Percentiles rank a stretch among this genome's conserved stretches.
Conservation (phyloP, 345 rosid genomes). For the Conringia planisiliqua region DNA sequence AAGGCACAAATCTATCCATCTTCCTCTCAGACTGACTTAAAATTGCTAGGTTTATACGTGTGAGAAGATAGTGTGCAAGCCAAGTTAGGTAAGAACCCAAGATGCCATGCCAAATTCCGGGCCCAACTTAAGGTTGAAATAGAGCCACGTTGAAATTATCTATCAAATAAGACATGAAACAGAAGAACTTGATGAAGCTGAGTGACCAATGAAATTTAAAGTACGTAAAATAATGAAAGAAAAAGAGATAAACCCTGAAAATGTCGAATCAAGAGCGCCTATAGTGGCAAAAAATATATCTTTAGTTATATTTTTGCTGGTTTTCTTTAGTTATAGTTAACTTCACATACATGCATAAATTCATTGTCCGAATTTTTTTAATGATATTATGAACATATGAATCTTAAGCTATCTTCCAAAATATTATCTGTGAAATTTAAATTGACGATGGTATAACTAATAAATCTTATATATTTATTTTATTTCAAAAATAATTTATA, state of each 20-base stretch:
- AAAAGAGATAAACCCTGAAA: no score
- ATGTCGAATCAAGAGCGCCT: no score
- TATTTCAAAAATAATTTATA: not conserved
- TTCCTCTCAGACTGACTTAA: not conserved
- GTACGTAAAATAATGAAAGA: no score
- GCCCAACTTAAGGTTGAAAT: not conserved
- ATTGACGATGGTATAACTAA: not conserved
- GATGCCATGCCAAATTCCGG: not conserved
- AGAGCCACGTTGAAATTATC: not conserved
- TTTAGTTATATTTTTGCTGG: no score
- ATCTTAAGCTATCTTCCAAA: no score
- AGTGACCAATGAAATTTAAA: not conserved
- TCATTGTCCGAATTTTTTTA: no score
- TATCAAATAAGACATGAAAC: not conserved
- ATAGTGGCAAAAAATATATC: no score
- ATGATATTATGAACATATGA: no score
- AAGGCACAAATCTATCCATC: not conserved
- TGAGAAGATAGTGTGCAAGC: not conserved
- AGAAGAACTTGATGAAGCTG: not conserved
- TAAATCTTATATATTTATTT: not conserved
- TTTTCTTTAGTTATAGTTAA: no score
- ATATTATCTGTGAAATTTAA: not conserved
- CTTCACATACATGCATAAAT: no score
- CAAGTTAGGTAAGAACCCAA: conserved; percentile 1
- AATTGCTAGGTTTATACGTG: not conserved